Evolutionary conservation across 345 rosid species (phyloP).

Genomic region (Noccaea bulbosa): DNA sequence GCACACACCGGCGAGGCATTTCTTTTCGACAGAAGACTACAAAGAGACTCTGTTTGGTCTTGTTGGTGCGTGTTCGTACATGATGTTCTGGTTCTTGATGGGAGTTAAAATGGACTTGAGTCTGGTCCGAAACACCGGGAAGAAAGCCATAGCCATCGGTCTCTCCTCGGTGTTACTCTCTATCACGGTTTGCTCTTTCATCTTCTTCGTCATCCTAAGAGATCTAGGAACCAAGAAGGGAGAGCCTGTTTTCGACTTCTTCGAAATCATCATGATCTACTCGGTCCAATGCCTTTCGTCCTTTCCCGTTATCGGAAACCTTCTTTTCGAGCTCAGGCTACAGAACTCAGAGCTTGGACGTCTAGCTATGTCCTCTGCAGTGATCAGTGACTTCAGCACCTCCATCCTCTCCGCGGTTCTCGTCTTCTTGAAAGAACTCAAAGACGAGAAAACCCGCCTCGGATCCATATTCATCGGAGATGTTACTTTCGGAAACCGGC

Average conservation of each 20-base stretch:
- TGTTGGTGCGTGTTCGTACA: constrained; percentile 46
- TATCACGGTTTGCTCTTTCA: constrained; percentile 25
- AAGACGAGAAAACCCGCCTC: constrained; percentile 33
- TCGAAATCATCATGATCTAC: constrained; percentile 32
- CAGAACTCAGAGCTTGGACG: constrained; percentile 61
- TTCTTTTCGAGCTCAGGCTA: constrained; percentile 56
- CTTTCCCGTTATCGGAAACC: constrained; percentile 48
- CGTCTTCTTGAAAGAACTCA: constrained; percentile 33
- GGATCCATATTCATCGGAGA: constrained; percentile 40
- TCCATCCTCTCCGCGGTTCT: constrained; percentile 23
- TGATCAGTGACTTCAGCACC: constrained; percentile 43
- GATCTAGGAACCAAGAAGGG: constrained; percentile 32
- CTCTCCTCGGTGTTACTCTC: constrained; percentile 46
- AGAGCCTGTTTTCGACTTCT: not conserved
- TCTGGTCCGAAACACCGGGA: constrained; percentile 39
- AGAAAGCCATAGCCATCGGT: constrained; percentile 40
- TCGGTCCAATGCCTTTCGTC: constrained; percentile 44
- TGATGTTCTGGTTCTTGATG: constrained; percentile 55
- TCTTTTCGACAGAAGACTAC: constrained; percentile 33
- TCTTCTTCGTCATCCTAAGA: constrained; percentile 31
- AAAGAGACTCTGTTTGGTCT: constrained; percentile 46
- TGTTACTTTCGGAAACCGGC: constrained; percentile 33
- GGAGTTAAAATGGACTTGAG: constrained; percentile 60
- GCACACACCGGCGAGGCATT: constrained; percentile 21
- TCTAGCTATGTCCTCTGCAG: constrained; percentile 53